Evolutionary conservation across 2,329 filamentous ascomycete species (phyloP).

Genomic region (Diplodia mutila): DNA sequence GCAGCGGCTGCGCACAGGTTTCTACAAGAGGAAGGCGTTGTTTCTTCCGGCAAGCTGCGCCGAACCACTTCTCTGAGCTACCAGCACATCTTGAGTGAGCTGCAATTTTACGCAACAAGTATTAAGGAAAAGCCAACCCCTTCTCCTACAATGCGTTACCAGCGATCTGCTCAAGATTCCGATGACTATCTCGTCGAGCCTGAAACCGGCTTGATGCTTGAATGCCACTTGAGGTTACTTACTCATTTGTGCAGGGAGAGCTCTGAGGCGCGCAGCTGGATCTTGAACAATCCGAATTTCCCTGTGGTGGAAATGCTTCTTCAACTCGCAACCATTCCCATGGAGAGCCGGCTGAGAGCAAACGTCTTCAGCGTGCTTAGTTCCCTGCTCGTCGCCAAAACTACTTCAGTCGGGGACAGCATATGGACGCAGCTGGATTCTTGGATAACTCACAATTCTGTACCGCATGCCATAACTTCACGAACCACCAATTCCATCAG

Average conservation of each 20-base stretch:
- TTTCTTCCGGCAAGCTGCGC: constrained; percentile 75
- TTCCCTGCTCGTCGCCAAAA: constrained; percentile 76
- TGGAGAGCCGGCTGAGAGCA: constrained; percentile 77
- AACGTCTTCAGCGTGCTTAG: constrained; percentile 80
- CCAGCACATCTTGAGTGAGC: constrained; percentile 87
- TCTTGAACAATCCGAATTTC: constrained; percentile 69
- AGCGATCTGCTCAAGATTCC: constrained; percentile 36
- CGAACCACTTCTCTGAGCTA: constrained; percentile 86
- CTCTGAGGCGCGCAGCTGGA: constrained; percentile 69
- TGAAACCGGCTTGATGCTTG: constrained; percentile 94
- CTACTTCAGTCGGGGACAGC: constrained; percentile 64
- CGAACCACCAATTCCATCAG: background rate
- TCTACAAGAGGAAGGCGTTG: constrained; percentile 75
- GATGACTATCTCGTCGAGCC: constrained; percentile 74
- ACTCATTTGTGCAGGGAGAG: constrained; percentile 80
- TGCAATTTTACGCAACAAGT: constrained; percentile 80
- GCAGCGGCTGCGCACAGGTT: constrained; percentile 87
- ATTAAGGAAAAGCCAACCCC: constrained; percentile 71
- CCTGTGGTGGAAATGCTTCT: constrained; percentile 75
- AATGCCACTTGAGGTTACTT: constrained; percentile 88
- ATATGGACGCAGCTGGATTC: constrained; percentile 83
- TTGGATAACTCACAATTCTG: constrained; percentile 60
- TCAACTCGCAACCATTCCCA: constrained; percentile 74
- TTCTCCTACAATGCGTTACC: constrained; percentile 62
- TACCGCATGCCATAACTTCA: constrained; percentile 12